These are phyloP conservation scores for Epichloe hybrida DNA, from an alignment of 2,329 filamentous ascomycete genomes.

Conservation along the genomic window DNA sequence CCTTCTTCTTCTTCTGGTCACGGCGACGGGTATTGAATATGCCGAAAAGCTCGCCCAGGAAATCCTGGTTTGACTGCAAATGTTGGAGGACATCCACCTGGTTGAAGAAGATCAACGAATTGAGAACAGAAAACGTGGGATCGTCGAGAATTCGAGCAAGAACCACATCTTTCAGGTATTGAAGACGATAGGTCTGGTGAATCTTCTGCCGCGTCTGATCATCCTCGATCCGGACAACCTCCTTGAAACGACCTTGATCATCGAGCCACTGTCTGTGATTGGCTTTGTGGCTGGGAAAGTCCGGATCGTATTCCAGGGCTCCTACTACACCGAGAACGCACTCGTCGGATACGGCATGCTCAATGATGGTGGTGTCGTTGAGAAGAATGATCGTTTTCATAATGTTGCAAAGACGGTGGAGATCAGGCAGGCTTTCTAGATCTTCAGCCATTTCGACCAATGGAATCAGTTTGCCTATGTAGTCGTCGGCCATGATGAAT, in stretches of 20 bases:
- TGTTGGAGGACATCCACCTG: slow-evolving; percentile 96
- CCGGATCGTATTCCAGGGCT: slow-evolving; percentile 92
- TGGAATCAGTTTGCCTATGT: slow-evolving; percentile 75
- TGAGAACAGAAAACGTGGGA: slow-evolving; percentile 92
- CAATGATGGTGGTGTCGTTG: slow-evolving; percentile 90
- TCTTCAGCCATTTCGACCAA: slow-evolving; percentile 83
- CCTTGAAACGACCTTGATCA: slow-evolving; percentile 82
- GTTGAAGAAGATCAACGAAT: slow-evolving; percentile 97
- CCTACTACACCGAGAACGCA: slow-evolving; percentile 87
- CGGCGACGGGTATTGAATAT: slow-evolving; percentile 60
- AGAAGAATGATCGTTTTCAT: slow-evolving; percentile 93
- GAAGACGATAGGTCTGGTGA: slow-evolving; percentile 86
- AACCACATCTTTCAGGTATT: slow-evolving; percentile 97
- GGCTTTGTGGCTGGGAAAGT: slow-evolving; percentile 94
- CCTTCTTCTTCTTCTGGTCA: slow-evolving; percentile 67
- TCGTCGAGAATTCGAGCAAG: slow-evolving; percentile 92
- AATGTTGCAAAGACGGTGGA: slow-evolving; percentile 91
- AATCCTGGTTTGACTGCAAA: slow-evolving; percentile 66
- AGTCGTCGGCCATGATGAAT: slow-evolving; percentile 72
- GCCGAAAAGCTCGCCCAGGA: slow-evolving; percentile 73
- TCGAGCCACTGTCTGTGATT: slow-evolving; percentile 91
- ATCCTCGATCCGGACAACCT: slow-evolving; percentile 88
- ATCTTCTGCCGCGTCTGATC: slow-evolving; percentile 75
- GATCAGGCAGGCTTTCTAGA: slow-evolving; percentile 69
- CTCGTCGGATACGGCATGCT: slow-evolving; percentile 81